Conservation (phyloP, 257 asterid genomes). For the Solanum peruvianum region DNA sequence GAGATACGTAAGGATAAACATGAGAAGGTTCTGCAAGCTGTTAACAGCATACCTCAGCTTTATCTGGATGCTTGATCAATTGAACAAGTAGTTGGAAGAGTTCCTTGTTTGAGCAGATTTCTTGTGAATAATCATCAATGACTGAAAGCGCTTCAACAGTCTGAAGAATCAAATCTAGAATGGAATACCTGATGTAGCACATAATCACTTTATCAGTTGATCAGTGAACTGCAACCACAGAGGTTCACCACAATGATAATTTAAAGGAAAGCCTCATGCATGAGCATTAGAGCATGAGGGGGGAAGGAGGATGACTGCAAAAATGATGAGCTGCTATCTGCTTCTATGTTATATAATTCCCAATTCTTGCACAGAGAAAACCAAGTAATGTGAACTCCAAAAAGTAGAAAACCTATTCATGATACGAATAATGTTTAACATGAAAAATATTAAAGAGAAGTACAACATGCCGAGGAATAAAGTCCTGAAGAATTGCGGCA, state of each 20-base stretch:
- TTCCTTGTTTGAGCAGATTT: constrained; percentile 38
- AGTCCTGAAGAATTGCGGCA: background rate
- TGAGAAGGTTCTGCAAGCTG: constrained; percentile 5
- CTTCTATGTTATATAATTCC: background rate
- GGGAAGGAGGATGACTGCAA: background rate
- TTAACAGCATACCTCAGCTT: constrained; percentile 44
- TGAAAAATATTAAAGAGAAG: background rate
- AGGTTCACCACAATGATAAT: background rate
- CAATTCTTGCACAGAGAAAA: background rate
- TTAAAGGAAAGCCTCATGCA: background rate
- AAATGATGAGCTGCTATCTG: background rate
- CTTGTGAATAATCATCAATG: constrained; percentile 47
- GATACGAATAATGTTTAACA: background rate
- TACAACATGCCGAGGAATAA: background rate
- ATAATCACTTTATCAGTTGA: background rate
- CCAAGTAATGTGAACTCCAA: background rate
- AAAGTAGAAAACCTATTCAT: background rate
- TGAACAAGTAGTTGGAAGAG: constrained; percentile 44
- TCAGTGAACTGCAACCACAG: background rate
- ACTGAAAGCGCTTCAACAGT: constrained; percentile 74
- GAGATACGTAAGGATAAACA: background rate
- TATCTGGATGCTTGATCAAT: constrained; percentile 67
- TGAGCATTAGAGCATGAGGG: background rate
- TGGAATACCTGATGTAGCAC: constrained; percentile 42
- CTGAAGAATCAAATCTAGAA: constrained; percentile 66